Evolutionary conservation across 441 rosid genomes (phyloP).

Genomic region (Erodium moschatum): DNA sequence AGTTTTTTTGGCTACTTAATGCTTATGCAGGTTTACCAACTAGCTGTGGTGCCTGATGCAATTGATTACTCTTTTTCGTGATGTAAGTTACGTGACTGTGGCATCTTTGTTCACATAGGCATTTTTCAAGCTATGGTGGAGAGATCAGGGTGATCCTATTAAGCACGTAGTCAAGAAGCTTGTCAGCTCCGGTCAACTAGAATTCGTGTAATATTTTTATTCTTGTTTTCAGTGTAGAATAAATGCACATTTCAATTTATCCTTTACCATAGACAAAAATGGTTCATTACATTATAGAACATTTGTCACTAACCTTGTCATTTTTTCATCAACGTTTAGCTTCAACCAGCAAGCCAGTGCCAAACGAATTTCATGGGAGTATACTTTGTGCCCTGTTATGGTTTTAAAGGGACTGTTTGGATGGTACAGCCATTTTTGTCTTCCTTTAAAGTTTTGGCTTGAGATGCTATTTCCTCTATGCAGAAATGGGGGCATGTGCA

Average conservation of each 20-base stretch:
- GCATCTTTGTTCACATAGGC: constrained; percentile 40
- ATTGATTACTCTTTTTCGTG: neutral
- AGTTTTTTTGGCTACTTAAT: neutral
- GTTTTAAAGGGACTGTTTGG: neutral
- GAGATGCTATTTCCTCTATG: constrained; percentile 5
- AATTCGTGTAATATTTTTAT: constrained; percentile 53
- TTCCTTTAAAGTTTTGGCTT: neutral
- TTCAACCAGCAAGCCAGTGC: neutral
- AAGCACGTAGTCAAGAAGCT: constrained; percentile 54
- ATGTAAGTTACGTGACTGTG: neutral
- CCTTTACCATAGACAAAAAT: neutral
- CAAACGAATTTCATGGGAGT: neutral
- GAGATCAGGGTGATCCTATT: constrained; percentile 61
- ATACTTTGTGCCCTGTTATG: neutral
- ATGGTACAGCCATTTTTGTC: neutral
- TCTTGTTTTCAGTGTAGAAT: neutral
- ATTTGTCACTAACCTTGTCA: neutral
- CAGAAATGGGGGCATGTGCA: constrained; percentile 98
- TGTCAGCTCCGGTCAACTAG: constrained; percentile 79
- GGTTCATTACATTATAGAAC: neutral
- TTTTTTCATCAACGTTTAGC: neutral
- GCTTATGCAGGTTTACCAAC: neutral
- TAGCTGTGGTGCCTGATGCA: neutral
- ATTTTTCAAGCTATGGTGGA: constrained; percentile 99
- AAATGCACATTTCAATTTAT: neutral